Base-by-base conservation (phyloP, 768 basidiomycete genomes). In the Macrolepiota albuminosa region DNA sequence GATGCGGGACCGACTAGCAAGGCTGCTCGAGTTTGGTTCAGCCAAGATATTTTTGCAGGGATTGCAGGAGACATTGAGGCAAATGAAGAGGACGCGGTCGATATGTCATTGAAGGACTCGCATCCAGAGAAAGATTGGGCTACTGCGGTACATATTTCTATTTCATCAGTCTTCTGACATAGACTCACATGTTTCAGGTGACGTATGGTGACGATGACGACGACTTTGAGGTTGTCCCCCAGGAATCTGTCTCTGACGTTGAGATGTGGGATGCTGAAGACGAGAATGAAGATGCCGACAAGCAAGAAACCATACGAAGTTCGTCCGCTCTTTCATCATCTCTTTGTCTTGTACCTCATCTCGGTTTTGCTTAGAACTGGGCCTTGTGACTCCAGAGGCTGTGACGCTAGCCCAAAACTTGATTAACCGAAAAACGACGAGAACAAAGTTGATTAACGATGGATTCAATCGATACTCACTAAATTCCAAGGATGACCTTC, bases 381-480 rank as follows among this genome's bases (percentile, higher is more conserved):
- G 94, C 51, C 76, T 99, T 9, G 79, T 84, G 39, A 97, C 95
- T 2, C 86, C 88, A 26, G 95, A 97, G 73, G 93, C 96, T 4
- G 84, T 98, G 47, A 91, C 93, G 5, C 78, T 99, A 24, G 97
- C 97, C 0, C 92, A 95, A 60, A 85, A 87, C 67, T 79, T 98
- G 34, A 90, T 96, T 56, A 98, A 98, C 72, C 88, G 93, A 36
- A 78, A 92, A 75, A 94, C 80, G 64, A 98, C 94, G 0, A 88
- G 87, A 68, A 93, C 93, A 6, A 83, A 93, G 33, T 81, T 99
- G 29, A 83, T 98, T 68, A 93, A 98, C 66, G 89, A 97, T 49
- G 97, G 97, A 13, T 99, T 98, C 80, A 94, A 89, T 73, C 90
- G 93, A 11, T 90, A 95, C 73, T 92, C 95, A 2, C 81, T 95